Evolutionary conservation across 306 rosid species (phyloP).

Genomic region (Prosopis cineraria): DNA sequence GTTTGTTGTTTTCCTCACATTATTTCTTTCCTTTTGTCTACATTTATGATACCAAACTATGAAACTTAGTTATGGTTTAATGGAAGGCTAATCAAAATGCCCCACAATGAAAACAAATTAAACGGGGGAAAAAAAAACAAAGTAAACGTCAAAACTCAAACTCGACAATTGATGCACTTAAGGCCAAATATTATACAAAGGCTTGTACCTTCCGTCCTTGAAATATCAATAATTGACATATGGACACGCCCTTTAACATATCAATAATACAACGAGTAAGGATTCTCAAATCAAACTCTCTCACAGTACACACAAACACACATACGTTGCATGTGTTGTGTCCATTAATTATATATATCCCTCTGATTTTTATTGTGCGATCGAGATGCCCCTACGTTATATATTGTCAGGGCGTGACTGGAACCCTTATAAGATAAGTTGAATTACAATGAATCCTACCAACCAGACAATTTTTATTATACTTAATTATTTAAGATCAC

Average conservation of each 20-base stretch:
- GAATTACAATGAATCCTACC: too few relatives aligned
- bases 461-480: background rate
- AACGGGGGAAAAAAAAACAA: too few relatives aligned
- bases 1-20: too few relatives aligned
- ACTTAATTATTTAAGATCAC: background rate
- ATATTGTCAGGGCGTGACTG: background rate
- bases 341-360: too few relatives aligned
- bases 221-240: background rate
- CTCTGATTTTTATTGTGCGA: background rate
- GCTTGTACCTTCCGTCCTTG: background rate
- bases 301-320: too few relatives aligned
- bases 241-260: too few relatives aligned
- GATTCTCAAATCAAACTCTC: too few relatives aligned
- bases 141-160: background rate
- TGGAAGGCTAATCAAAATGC: background rate
- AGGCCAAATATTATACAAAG: background rate
- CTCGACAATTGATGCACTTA: background rate
- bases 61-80: too few relatives aligned
- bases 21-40: too few relatives aligned
- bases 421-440: background rate
- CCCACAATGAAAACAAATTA: background rate
- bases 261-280: too few relatives aligned
- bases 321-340: too few relatives aligned
- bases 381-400: background rate
- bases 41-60: too few relatives aligned